Conservation (phyloP, 768 basidiomycete species). For the Leucosporidium yakuticum region DNA sequence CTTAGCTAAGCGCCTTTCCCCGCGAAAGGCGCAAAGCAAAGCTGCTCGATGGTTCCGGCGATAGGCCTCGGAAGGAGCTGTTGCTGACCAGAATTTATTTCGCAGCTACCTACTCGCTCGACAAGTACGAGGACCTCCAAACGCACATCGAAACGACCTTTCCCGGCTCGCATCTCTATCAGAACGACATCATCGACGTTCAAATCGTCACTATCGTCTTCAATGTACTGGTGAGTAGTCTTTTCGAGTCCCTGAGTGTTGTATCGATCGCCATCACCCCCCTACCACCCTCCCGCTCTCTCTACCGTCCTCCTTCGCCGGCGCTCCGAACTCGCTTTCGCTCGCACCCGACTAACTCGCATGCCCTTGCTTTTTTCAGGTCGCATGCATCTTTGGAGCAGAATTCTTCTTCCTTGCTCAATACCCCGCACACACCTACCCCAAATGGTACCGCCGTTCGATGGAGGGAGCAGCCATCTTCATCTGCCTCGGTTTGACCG, state of each 20-base stretch:
- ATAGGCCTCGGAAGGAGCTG: too few species aligned
- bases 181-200: conserved; percentile 32
- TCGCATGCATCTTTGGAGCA: conserved; percentile 34
- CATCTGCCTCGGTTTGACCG: conserved; percentile 28
- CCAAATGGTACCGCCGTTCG: conserved; percentile 32
- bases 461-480: conserved; percentile 25
- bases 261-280: too few species aligned
- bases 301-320: too few species aligned
- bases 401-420: conserved; percentile 38
- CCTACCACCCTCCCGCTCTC: not conserved
- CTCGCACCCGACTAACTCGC: not conserved
- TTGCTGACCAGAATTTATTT: too few species aligned
- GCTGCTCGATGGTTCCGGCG: too few species aligned
- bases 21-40: not conserved
- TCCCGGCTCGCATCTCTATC: conserved; percentile 26
- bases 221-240: conserved; percentile 26
- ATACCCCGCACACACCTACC: conserved; percentile 23
- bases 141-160: conserved; percentile 18
- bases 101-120: conserved; percentile 30
- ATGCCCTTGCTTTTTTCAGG: not conserved
- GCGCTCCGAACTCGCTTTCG: too few species aligned
- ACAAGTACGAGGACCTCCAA: conserved; percentile 32
- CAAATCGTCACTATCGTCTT: conserved; percentile 32
- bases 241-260: not conserved
- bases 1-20: not conserved